A percentile compares a stretch with the other conserved stretches of the same genome.
Evolutionary conservation across 1,284 basidiomycete genomes (phyloP).

Genomic region (Moniliella sp.): DNA sequence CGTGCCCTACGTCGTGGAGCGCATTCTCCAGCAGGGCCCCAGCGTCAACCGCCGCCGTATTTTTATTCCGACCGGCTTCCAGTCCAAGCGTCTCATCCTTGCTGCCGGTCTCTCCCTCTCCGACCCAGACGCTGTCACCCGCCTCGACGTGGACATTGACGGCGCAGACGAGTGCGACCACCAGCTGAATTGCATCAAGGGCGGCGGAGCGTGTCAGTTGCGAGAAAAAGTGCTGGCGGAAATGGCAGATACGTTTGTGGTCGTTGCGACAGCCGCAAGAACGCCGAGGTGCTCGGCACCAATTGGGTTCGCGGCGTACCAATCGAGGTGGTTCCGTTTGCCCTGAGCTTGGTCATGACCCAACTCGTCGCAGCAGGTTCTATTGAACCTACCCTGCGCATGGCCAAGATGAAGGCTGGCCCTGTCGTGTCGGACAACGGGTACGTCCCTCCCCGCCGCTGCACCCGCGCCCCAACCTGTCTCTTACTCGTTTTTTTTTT

Average conservation of each 20-base stretch:
- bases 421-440: constrained; percentile 81
- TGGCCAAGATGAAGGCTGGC: constrained; percentile 47
- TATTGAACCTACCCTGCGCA: constrained; percentile 13
- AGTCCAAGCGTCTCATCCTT: constrained; percentile 83
- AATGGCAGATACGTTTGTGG: constrained; percentile 64
- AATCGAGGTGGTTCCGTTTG: constrained; percentile 87
- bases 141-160: constrained; percentile 83
- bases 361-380: constrained; percentile 22
- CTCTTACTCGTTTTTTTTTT: neutral
- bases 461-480: neutral
- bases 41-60: constrained; percentile 47
- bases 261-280: constrained; percentile 81
- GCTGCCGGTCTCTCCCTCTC: constrained; percentile 54
- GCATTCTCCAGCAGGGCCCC: constrained; percentile 64
- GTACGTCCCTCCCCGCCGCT: constrained; percentile 1
- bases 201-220: constrained; percentile 85
- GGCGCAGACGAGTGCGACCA: constrained; percentile 87
- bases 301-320: constrained; percentile 72
- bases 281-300: constrained; percentile 58
- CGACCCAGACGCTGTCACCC: constrained; percentile 51
- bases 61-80: constrained; percentile 48
- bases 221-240: constrained; percentile 88
- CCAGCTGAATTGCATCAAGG: constrained; percentile 81
- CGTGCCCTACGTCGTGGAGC: constrained; percentile 87
- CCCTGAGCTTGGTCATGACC: constrained; percentile 51